phyloP scores from a whole-genome alignment of 306 rosid species.

The Calophaca sinica region DNA sequence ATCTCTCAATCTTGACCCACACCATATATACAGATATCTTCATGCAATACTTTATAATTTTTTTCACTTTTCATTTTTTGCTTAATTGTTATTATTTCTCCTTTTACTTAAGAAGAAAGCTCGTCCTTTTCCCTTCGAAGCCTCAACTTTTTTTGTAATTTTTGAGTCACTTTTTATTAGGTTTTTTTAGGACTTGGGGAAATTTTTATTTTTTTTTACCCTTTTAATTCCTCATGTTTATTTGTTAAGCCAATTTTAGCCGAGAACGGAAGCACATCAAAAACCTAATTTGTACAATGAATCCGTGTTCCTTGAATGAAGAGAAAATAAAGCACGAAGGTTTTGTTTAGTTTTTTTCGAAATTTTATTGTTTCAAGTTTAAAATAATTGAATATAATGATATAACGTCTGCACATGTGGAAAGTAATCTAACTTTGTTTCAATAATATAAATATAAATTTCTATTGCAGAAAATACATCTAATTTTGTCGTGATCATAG shows the following conservation, averaged over 20 bases:
- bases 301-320: constrained; percentile 40
- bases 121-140: constrained; percentile 20
- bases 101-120: constrained; percentile 7
- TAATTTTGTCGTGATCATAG: constrained; percentile 1
- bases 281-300: constrained; percentile 52
- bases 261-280: constrained; percentile 36
- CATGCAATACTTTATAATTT: constrained; percentile 4
- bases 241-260: constrained; percentile 42
- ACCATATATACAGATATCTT: constrained; percentile 7
- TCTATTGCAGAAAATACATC: background rate
- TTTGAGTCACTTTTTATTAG: constrained; percentile 43
- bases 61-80: constrained; percentile 10
- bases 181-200: constrained; percentile 45
- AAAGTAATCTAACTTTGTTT: background rate
- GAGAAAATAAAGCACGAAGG: constrained; percentile 48
- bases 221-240: constrained; percentile 24
- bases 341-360: constrained; percentile 11
- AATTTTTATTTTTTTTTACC: background rate
- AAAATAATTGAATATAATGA: background rate
- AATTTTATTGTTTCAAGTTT: constrained; percentile 3
- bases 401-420: background rate
- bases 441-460: background rate
- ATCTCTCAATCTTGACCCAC: constrained; percentile 78
- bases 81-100: constrained; percentile 48
- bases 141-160: constrained; percentile 51